phyloP scores from a whole-genome alignment of 2,329 filamentous ascomycete genomes.

The Alternaria infectoria region DNA sequence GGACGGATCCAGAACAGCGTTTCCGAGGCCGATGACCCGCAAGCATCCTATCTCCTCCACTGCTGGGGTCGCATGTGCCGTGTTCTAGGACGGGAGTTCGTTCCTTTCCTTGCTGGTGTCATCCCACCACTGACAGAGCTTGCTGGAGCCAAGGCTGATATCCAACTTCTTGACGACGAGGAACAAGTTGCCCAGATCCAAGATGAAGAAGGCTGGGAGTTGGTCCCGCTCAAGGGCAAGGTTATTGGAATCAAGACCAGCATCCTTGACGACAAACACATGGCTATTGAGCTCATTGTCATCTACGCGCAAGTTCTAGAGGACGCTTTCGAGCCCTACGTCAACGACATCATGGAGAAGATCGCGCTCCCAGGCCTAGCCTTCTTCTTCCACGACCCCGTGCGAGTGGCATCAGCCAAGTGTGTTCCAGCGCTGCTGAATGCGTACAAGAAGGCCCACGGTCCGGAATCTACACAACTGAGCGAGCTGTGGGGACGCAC shows the following conservation, averaged over 20 bases:
- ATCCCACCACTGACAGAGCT: constrained; percentile 93
- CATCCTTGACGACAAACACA: constrained; percentile 97
- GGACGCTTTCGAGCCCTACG: constrained; percentile 88
- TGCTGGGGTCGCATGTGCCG: constrained; percentile 99
- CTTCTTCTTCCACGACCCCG: constrained; percentile 99
- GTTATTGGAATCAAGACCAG: constrained; percentile 98
- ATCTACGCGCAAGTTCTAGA: constrained; percentile 98
- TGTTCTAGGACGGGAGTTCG: constrained; percentile 86
- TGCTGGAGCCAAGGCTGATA: constrained; percentile 94
- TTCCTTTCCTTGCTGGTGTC: constrained; percentile 89
- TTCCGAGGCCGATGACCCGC: constrained; percentile 89
- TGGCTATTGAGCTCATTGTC: constrained; percentile 97
- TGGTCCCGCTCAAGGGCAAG: constrained; percentile 96
- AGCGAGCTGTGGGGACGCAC: constrained; percentile 83
- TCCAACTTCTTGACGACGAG: constrained; percentile 93
- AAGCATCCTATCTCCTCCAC: constrained; percentile 95
- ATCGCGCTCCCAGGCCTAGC: constrained; percentile 91
- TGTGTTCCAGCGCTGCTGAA: constrained; percentile 91
- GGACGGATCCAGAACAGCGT: constrained; percentile 82
- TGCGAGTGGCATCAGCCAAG: constrained; percentile 92
- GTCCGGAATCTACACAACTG: constrained; percentile 78
- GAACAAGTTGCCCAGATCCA: constrained; percentile 92
- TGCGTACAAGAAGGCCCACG: constrained; percentile 92
- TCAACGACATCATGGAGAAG: constrained; percentile 92
- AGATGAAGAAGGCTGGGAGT: constrained; percentile 95